phyloP scores from a whole-genome alignment of 2,329 filamentous ascomycete genomes.

The Ophiostoma sp. region DNA sequence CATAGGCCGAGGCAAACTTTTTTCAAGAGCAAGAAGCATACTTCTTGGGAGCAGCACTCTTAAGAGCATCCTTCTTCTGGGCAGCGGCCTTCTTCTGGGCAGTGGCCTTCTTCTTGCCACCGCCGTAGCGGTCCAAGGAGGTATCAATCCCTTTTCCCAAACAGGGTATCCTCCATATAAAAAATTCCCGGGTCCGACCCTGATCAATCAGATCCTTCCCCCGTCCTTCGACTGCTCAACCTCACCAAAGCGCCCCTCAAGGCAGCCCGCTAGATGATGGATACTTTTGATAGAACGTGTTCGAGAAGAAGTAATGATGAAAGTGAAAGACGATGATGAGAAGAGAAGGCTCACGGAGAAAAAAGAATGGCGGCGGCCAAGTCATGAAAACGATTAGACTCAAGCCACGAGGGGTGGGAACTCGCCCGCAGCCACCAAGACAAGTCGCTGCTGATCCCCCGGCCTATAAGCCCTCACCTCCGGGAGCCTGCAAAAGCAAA shows the following conservation, averaged over 20 bases:
- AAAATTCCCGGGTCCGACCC: too few relatives aligned
- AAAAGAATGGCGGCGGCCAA: background rate
- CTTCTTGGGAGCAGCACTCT: too few relatives aligned
- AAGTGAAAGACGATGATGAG: background rate
- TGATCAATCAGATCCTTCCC: too few relatives aligned
- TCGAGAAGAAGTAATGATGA: background rate
- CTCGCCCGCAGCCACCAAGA: background rate
- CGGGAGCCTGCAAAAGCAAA: background rate
- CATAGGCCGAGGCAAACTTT: background rate
- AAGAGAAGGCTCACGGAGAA: background rate
- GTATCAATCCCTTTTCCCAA: background rate
- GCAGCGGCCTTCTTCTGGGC: too few relatives aligned
- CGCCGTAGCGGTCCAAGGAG: background rate
- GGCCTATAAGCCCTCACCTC: background rate
- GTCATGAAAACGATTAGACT: background rate
- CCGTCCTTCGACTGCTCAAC: too few relatives aligned
- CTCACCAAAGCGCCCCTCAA: background rate
- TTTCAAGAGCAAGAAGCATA: too few relatives aligned
- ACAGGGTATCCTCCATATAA: background rate
- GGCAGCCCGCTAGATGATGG: background rate
- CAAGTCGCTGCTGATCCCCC: background rate
- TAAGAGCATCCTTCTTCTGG: too few relatives aligned
- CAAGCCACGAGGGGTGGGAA: background rate
- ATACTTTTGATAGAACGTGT: background rate
- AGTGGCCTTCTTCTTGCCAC: too few relatives aligned